Evolutionary conservation across 441 rosid genomes (phyloP), one percentile per base, ranked within the genome.

Genomic region (Aleurites moluccanus): DNA sequence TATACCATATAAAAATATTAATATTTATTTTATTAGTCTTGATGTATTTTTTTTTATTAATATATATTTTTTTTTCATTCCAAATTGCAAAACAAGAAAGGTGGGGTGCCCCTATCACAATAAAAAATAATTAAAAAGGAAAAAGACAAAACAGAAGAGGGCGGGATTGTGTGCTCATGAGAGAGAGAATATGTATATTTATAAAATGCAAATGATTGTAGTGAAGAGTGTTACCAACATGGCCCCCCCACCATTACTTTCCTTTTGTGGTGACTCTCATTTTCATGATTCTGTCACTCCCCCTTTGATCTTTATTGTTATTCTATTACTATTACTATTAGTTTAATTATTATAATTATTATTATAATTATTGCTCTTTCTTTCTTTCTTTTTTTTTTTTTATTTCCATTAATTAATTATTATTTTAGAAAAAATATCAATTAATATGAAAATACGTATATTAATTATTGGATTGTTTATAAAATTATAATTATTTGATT

Each of bases 241-340:
- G 79, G 79, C 38, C 44, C 75, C 78, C 75, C 75, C 75, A 57
- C 68, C 16, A 35, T 10, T 27, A 38, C 15, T 44, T 20, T 15
- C 16, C 4, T 11, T 20, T 21, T 56, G 45, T 68, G 67, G 70
- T 25, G 77, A 69, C 81, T 53, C 77, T 69, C 77, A 69, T 63
- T 63, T 69, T 73, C 74, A 68, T 42, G 63, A 28, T 14, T 63
- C 52, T 0, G 20, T 4, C 15, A 20, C 10, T 21, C n/a, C 27
- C 8, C 56, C 4, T 6, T 3, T 4, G 0, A 16, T 18, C 6
- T 52, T 56, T 55, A n/a, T 23, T 62, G 1, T 35, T 62, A 13
- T 16, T 52, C 6, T 52, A 8, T n/a, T 52, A 4, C 20, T 23
- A 25, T 9, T 23, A 13, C 6, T 59, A 27, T 0, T 14, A 27